These are phyloP conservation scores for Tetrastigma voinierianum DNA, from an alignment of 164 flowering plant species.

Conservation along the genomic window DNA sequence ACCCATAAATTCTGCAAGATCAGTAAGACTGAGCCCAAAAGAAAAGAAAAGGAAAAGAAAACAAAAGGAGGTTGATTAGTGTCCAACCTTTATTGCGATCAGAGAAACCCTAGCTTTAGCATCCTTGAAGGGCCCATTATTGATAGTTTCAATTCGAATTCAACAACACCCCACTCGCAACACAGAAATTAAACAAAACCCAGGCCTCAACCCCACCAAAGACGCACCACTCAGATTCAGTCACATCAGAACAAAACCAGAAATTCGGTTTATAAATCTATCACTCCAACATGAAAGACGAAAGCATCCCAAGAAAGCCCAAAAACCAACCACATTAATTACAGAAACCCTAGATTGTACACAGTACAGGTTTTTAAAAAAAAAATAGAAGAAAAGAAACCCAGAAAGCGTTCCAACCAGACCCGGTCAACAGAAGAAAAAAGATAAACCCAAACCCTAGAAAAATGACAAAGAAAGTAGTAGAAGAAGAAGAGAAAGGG, in stretches of 20 bases:
- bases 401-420: constrained; percentile 1
- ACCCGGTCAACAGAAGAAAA: neutral
- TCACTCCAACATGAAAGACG: neutral
- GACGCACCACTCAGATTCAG: constrained; percentile 3
- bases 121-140: constrained; percentile 21
- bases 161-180: constrained; percentile 4
- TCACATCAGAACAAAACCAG: neutral
- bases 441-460: neutral
- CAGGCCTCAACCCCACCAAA: constrained; percentile 7
- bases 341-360: neutral
- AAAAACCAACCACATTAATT: constrained; percentile 1
- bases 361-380: neutral
- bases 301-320: neutral
- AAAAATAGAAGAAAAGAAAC: neutral
- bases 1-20: constrained; percentile 16
- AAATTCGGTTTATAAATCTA: neutral
- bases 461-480: neutral
- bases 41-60: constrained; percentile 15
- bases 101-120: constrained; percentile 32
- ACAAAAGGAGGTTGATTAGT: constrained; percentile 14
- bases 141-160: constrained; percentile 19
- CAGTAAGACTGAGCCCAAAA: constrained; percentile 16
- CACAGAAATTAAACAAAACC: neutral
- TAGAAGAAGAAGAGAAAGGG: neutral
- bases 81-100: constrained; percentile 27